phyloP scores from a whole-genome alignment of 1,139 yeast genomes.

The Dujonia santamariae region DNA sequence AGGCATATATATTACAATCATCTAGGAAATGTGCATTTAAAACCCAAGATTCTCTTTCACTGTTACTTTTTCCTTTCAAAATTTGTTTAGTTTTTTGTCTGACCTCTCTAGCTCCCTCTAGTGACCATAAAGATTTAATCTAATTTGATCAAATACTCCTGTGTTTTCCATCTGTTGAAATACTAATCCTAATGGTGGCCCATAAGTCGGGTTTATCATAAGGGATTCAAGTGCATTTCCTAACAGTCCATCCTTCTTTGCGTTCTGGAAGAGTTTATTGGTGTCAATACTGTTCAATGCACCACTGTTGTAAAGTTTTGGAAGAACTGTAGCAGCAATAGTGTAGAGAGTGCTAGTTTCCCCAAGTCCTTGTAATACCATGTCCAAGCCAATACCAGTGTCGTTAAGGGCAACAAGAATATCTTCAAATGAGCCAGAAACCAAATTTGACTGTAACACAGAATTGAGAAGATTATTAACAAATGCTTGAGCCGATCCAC shows the following conservation, averaged over 20 bases:
- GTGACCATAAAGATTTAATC: constrained; percentile 36
- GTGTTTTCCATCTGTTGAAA: constrained; percentile 30
- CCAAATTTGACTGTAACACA: constrained; percentile 24
- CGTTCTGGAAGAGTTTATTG: constrained; percentile 17
- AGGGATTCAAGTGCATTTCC: constrained; percentile 22
- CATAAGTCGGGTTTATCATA: constrained; percentile 28
- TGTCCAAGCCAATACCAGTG: constrained; percentile 29
- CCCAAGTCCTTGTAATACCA: constrained; percentile 24
- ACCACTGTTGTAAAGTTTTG: constrained; percentile 31
- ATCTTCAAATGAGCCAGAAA: constrained; percentile 21
- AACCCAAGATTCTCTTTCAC: no score
- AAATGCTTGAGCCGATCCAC: constrained; percentile 35
- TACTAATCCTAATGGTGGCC: constrained; percentile 32
- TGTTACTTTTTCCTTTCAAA: no score
- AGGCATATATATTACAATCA: no score
- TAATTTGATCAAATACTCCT: constrained; percentile 33
- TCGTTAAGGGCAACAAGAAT: constrained; percentile 31
- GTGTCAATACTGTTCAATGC: constrained; percentile 30
- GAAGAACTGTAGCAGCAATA: constrained; percentile 21
- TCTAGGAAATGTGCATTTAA: no score
- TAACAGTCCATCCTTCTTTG: constrained; percentile 23
- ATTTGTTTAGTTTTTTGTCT: no score
- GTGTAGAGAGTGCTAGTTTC: constrained; percentile 22
- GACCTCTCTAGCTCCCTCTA: no score
- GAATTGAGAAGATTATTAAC: constrained; percentile 29